A percentile compares a stretch with the other conserved stretches of the same genome.
These are phyloP conservation scores for Mycena crocata DNA, from an alignment of 768 basidiomycete species.

Conservation along the genomic window DNA sequence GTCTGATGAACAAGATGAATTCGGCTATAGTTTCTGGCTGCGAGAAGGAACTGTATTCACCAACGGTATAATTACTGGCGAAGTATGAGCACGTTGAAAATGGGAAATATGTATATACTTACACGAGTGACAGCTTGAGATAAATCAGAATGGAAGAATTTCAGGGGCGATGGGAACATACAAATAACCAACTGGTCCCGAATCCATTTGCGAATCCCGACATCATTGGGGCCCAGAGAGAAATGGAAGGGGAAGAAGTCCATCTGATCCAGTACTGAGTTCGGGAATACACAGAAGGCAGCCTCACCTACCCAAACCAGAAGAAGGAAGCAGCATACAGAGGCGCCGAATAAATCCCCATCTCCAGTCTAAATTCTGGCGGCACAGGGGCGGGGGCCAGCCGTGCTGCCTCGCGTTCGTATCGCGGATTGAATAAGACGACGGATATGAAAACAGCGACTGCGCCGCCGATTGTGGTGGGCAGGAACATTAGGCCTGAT, in stretches of 20 bases:
- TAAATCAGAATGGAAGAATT: constrained; percentile 41
- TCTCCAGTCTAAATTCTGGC: constrained; percentile 68
- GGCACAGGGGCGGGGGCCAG: constrained; percentile 64
- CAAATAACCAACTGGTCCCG: constrained; percentile 65
- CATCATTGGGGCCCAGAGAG: constrained; percentile 64
- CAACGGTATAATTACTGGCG: constrained; percentile 67
- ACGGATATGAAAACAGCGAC: constrained; percentile 59
- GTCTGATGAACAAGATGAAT: constrained; percentile 36
- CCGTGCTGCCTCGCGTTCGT: constrained; percentile 55
- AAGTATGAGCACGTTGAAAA: constrained; percentile 50
- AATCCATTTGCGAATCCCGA: constrained; percentile 65
- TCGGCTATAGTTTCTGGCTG: not conserved
- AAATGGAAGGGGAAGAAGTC: constrained; percentile 66
- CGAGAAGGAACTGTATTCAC: not conserved
- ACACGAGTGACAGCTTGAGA: constrained; percentile 8
- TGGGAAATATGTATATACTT: not conserved
- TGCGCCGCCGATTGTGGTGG: constrained; percentile 65
- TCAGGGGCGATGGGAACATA: constrained; percentile 42
- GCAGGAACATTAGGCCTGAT: constrained; percentile 70
- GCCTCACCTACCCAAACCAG: constrained; percentile 65
- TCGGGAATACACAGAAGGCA: constrained; percentile 2
- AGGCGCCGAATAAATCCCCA: constrained; percentile 63
- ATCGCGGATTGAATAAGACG: constrained; percentile 60
- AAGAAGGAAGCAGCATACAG: constrained; percentile 67
- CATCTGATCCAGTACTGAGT: constrained; percentile 50